phyloP scores from a whole-genome alignment of 2,329 filamentous ascomycete species.

The Diaporthe citri region DNA sequence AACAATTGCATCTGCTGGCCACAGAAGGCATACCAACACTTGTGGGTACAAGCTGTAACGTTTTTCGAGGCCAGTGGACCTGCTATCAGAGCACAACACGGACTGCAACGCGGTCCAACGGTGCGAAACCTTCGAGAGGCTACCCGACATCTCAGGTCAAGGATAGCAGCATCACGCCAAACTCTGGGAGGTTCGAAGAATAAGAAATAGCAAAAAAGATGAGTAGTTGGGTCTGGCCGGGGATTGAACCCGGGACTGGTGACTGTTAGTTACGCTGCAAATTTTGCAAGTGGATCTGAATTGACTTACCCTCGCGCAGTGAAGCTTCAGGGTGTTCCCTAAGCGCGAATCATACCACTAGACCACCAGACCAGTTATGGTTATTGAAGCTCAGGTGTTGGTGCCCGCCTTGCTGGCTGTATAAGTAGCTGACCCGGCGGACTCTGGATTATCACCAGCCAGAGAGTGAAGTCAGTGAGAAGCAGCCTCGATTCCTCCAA shows the following conservation, averaged over 20 bases:
- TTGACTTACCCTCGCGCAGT: constrained; percentile 23
- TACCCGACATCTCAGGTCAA: not conserved
- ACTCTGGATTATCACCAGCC: not conserved
- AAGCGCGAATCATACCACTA: constrained; percentile 30
- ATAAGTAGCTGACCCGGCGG: not conserved
- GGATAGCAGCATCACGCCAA: not conserved
- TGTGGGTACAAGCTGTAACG: no score
- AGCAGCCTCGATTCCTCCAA: not conserved
- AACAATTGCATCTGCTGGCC: not conserved
- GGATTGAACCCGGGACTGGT: constrained; percentile 33
- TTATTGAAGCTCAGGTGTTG: not conserved
- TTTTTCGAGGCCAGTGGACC: not conserved
- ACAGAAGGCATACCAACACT: not conserved
- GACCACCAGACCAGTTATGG: constrained; percentile 12
- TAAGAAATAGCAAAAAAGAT: not conserved
- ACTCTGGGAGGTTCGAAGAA: not conserved
- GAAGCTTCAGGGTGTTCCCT: constrained; percentile 26
- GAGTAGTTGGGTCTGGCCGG: constrained; percentile 22
- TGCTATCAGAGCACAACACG: not conserved
- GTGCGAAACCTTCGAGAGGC: not conserved
- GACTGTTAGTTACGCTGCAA: constrained; percentile 3
- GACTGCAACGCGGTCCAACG: not conserved
- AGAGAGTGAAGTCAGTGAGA: not conserved
- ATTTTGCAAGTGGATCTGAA: constrained; percentile 17
- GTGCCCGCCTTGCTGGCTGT: no score